A percentile compares a stretch with the other conserved stretches of the same genome.
phyloP scores from a whole-genome alignment of 1,139 yeast species.

The Taphrina pruni region DNA sequence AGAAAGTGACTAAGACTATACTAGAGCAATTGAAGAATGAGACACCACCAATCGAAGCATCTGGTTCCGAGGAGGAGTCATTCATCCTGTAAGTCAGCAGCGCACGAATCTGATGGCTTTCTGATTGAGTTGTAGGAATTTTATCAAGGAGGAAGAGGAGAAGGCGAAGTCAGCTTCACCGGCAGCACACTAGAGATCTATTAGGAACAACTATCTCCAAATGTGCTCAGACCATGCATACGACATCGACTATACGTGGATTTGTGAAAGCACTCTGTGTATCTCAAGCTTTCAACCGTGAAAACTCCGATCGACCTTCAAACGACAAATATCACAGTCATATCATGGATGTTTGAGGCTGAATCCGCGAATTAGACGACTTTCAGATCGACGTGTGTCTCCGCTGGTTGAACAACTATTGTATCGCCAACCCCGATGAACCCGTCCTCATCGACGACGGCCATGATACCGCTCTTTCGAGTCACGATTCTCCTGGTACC shows the following conservation, averaged over 20 bases:
- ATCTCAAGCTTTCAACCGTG: too few species aligned
- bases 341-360: too few species aligned
- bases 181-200: constrained; percentile 26
- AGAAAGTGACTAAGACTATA: not conserved
- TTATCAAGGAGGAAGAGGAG: constrained; percentile 41
- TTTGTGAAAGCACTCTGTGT: too few species aligned
- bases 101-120: not conserved
- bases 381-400: not conserved
- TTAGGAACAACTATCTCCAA: not conserved
- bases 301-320: not conserved
- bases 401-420: constrained; percentile 14
- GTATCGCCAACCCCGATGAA: constrained; percentile 13
- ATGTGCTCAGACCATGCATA: not conserved
- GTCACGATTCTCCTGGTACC: constrained; percentile 14
- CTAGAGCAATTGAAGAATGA: constrained; percentile 33
- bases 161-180: constrained; percentile 35
- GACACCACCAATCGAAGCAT: constrained; percentile 37
- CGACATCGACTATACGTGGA: too few species aligned
- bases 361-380: constrained; percentile 9
- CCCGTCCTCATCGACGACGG: constrained; percentile 28
- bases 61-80: constrained; percentile 38
- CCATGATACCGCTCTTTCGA: constrained; percentile 32
- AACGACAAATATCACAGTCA: too few species aligned
- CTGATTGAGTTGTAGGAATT: constrained; percentile 9
- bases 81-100: constrained; percentile 27